phyloP scores from a whole-genome alignment of 331 rosid species.

The Saraca asoca region DNA sequence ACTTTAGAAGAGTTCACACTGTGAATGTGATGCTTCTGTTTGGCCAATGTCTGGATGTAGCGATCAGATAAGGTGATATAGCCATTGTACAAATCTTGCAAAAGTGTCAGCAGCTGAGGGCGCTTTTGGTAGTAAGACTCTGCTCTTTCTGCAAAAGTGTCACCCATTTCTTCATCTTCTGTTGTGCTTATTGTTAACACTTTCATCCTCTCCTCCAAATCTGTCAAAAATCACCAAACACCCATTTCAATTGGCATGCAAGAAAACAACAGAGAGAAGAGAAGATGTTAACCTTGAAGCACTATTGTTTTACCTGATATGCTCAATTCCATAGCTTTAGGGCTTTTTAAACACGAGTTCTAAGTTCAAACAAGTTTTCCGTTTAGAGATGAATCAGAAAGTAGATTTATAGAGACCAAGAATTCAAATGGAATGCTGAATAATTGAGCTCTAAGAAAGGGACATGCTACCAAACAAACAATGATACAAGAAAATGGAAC shows the following conservation, averaged over 20 bases:
- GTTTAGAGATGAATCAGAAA: too few relatives aligned
- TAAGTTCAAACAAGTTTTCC: background rate
- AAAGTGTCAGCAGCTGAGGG: constrained; percentile 73
- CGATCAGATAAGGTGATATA: constrained; percentile 80
- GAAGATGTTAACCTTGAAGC: background rate
- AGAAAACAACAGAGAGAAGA: background rate
- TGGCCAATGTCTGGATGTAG: constrained; percentile 66
- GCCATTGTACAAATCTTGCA: constrained; percentile 82
- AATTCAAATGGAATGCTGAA: too few relatives aligned
- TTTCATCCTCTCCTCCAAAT: constrained; percentile 84
- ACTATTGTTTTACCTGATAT: constrained; percentile 20
- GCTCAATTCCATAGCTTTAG: constrained; percentile 34
- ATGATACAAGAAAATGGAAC: too few relatives aligned
- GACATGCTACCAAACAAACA: too few relatives aligned
- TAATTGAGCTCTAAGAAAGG: too few relatives aligned
- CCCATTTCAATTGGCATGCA: constrained; percentile 13
- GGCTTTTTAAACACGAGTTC: background rate
- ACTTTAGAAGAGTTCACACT: constrained; percentile 54
- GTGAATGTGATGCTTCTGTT: constrained; percentile 43
- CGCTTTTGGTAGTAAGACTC: constrained; percentile 83
- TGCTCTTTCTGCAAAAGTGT: constrained; percentile 83
- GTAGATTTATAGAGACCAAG: too few relatives aligned
- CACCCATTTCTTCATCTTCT: constrained; percentile 59
- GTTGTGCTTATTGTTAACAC: constrained; percentile 39
- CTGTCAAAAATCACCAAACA: constrained; percentile 45